Evolutionary conservation across 83 land plant species (phyloP), one percentile per base, ranked within the genome.

Genomic region (Diphasiastrum complanatum): DNA sequence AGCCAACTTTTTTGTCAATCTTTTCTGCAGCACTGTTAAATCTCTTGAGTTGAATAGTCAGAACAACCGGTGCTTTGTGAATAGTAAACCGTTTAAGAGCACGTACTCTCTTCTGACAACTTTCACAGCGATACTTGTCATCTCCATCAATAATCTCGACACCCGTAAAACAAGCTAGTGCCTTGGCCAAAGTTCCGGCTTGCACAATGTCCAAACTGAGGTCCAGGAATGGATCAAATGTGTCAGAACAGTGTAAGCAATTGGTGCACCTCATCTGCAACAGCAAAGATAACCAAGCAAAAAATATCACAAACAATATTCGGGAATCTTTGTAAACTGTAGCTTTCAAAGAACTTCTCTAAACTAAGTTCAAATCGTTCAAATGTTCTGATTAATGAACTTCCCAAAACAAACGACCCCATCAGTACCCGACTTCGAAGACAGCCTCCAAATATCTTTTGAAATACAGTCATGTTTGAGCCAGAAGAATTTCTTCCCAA

Each of bases 61-160:
- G 33, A 30, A 64, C 61, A 24, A 27, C 31, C 10, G 67, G 67
- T 0, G 67, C 63, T 12, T n/a, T 29, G 0, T 50, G 33, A 2
- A 64, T 48, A 0, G 20, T 64, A 64, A 64, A 48, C n/a, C 58
- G 67, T 37, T 64, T 64, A 2, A 48, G 26, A 4, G 61, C 60
- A 12, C 64, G 36, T 14, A 51, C 67, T 64, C 27, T 32, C 33
- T 32, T 25, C 19, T 64, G 50, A 24, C 67, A 64, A 12, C 30
- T 30, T 16, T n/a, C 24, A 31, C 67, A 64, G 4, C 28, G 33
- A 50, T 48, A 50, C 24, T 51, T 50, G 36, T 51, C 32, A n/a
- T 64, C 62, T 33, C 60, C 67, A 48, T 64, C 61, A 4, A 64
- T n/a, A 19, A 48, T 37, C 58, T 64, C 67, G 5, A 33, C 53